Percentiles rank a stretch among this genome's conserved stretches.
Conservation (phyloP, 176 grass and related monocot genomes). For the Rhynchospora breviuscula region DNA sequence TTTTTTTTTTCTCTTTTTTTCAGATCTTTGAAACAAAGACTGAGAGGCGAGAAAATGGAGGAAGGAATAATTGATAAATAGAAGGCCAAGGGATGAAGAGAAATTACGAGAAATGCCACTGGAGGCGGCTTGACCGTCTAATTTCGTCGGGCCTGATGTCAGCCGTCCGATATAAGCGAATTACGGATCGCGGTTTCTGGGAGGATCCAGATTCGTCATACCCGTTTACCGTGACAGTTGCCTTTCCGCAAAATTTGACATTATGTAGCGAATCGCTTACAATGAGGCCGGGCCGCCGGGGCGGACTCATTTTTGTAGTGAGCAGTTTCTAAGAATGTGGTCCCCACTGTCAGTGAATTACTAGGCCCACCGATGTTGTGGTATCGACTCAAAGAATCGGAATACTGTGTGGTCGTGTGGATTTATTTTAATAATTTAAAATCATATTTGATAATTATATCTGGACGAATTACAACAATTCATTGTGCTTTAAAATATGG, state of each 20-base stretch:
- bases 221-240: background rate
- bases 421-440: no score
- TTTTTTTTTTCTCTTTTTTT: background rate
- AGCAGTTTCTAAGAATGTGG: background rate
- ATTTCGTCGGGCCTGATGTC: background rate
- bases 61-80: background rate
- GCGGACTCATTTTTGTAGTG: background rate
- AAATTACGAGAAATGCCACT: slow-evolving; percentile 23
- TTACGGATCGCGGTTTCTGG: background rate
- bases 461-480: background rate
- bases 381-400: background rate
- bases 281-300: background rate
- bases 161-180: background rate
- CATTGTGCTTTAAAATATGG: background rate
- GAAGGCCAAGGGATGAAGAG: background rate
- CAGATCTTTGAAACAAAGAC: slow-evolving; percentile 28
- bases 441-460: background rate
- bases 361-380: background rate
- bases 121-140: slow-evolving; percentile 15
- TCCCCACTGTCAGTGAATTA: background rate
- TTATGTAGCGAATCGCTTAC: background rate
- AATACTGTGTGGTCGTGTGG: background rate
- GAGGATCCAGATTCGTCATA: background rate
- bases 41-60: slow-evolving; percentile 8
- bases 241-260: background rate